Conservation (phyloP, 495 filamentous ascomycete genomes). For the Xylaria flabelliformis region DNA sequence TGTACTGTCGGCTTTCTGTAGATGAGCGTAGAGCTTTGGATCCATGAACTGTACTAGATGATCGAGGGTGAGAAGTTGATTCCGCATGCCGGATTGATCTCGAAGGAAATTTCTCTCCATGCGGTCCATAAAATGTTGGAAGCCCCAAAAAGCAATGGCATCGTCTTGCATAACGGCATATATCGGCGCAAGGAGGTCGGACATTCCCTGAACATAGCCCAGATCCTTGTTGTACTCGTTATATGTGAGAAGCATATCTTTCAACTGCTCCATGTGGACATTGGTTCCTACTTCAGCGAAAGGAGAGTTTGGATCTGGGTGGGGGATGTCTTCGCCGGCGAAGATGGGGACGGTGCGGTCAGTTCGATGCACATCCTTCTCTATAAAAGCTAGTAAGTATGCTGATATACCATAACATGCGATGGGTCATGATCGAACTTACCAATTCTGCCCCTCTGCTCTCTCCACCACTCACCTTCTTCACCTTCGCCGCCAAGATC, state of each 20-base stretch:
- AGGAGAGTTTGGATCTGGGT: conserved; percentile 95
- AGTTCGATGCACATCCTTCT: conserved; percentile 97
- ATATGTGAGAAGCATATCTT: conserved; percentile 98
- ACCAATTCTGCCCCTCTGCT: conserved; percentile 94
- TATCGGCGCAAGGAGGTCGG: conserved; percentile 91
- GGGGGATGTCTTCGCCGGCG: conserved; percentile 95
- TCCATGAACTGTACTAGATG: conserved; percentile 97
- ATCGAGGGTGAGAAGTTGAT: conserved; percentile 87
- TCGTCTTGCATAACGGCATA: conserved; percentile 98
- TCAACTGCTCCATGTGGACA: conserved; percentile 97
- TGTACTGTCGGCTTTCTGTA: conserved; percentile 87
- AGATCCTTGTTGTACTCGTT: conserved; percentile 94
- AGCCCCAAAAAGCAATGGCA: conserved; percentile 95
- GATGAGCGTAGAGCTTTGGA: conserved; percentile 87
- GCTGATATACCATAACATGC: not conserved
- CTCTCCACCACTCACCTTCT: conserved; percentile 91
- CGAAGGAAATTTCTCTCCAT: conserved; percentile 98
- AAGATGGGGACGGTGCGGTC: conserved; percentile 93
- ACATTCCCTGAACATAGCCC: conserved; percentile 99
- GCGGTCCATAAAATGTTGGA: conserved; percentile 93
- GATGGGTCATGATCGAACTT: conserved; percentile 42
- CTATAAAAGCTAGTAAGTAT: conserved; percentile 60
- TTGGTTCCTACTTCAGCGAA: conserved; percentile 92
- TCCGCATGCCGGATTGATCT: conserved; percentile 94
- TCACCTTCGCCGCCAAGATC: conserved; percentile 77